These are phyloP conservation scores for Yarrowia divulgata DNA, from an alignment of 805 yeast genomes.

Conservation along the genomic window DNA sequence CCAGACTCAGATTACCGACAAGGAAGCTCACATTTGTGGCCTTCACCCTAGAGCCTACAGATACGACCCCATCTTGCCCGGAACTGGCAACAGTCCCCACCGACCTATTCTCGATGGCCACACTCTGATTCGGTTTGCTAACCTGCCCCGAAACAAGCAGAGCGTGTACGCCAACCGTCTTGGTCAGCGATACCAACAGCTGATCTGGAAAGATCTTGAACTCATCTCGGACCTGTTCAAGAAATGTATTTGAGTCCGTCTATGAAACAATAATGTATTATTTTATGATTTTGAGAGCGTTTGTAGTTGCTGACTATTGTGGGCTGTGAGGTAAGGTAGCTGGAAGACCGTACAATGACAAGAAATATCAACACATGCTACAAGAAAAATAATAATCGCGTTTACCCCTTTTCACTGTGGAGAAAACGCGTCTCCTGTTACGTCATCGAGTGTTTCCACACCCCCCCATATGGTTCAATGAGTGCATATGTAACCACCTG, in stretches of 20 bases:
- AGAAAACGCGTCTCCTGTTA: background rate
- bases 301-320: background rate
- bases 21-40: constrained; percentile 75
- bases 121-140: constrained; percentile 46
- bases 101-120: constrained; percentile 47
- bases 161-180: constrained; percentile 32
- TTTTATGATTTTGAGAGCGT: background rate
- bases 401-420: too few species aligned
- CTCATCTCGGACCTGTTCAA: constrained; percentile 30
- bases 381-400: too few species aligned
- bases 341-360: too few species aligned
- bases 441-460: background rate
- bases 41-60: constrained; percentile 67
- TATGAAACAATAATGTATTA: constrained; percentile 2
- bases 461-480: background rate
- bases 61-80: constrained; percentile 40
- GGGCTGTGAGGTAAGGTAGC: too few species aligned
- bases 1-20: constrained; percentile 86
- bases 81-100: constrained; percentile 36
- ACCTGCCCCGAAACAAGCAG: constrained; percentile 43
- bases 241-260: constrained; percentile 12
- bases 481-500: constrained; percentile 16
- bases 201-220: constrained; percentile 36
- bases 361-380: too few species aligned
- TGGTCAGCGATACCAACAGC: constrained; percentile 34